These are phyloP conservation scores for Penicillium brasilianum DNA, from an alignment of 2,329 filamentous ascomycete species.

Conservation along the genomic window DNA sequence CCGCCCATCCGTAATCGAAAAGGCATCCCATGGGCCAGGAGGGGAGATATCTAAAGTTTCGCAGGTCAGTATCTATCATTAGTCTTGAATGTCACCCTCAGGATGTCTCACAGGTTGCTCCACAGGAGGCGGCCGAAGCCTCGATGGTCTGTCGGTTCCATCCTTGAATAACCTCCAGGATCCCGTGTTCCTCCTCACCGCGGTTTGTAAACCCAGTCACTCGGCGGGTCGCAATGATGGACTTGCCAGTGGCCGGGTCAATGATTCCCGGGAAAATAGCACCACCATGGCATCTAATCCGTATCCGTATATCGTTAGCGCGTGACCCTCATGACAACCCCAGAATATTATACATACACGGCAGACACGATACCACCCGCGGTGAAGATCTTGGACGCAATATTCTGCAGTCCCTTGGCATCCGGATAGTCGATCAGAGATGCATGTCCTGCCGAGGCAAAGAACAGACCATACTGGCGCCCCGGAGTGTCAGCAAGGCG, in stretches of 20 bases:
- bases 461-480: constrained; percentile 45
- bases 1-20: background rate
- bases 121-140: background rate
- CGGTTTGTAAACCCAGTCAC: background rate
- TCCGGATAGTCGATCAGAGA: constrained; percentile 49
- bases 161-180: background rate
- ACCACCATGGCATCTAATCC: background rate
- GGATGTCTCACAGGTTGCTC: background rate
- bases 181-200: background rate
- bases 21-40: background rate
- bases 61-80: background rate
- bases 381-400: constrained; percentile 22
- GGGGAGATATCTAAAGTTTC: background rate
- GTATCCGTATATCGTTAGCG: background rate
- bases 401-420: constrained; percentile 36
- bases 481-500: constrained; percentile 19
- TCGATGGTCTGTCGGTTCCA: background rate
- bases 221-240: background rate
- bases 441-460: constrained; percentile 49
- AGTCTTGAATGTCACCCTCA: background rate
- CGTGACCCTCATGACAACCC: background rate
- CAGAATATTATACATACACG: background rate
- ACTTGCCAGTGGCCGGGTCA: background rate
- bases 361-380: background rate
- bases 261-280: background rate